Conservation (phyloP, 192 early-diverging fungal species). For the Coemansia sp. region DNA sequence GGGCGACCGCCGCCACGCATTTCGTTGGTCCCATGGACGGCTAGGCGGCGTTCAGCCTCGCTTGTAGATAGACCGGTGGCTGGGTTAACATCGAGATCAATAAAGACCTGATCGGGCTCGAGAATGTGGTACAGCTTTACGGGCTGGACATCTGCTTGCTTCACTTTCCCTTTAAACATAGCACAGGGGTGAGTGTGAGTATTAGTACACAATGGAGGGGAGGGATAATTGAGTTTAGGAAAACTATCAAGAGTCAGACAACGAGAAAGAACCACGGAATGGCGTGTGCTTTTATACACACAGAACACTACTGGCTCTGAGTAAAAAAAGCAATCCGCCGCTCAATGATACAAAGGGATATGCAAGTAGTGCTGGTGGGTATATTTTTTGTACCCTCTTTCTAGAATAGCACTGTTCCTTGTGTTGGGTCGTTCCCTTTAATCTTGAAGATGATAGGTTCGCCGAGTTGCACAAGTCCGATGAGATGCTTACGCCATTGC, state of each 20-base stretch:
- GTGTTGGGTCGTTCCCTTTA: too few relatives aligned
- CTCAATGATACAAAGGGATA: too few relatives aligned
- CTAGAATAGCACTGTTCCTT: background rate
- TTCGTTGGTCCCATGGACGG: slow-evolving; percentile 60
- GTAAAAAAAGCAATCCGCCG: too few relatives aligned
- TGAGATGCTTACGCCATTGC: background rate
- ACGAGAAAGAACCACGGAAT: background rate
- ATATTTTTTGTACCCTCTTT: background rate
- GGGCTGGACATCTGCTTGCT: background rate
- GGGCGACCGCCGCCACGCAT: slow-evolving; percentile 67
- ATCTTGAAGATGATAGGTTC: background rate
- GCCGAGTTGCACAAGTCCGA: background rate
- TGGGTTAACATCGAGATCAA: slow-evolving; percentile 29
- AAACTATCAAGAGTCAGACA: background rate
- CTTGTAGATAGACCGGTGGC: slow-evolving; percentile 51
- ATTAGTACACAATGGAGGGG: background rate
- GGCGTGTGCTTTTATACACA: background rate
- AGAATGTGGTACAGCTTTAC: slow-evolving; percentile 51
- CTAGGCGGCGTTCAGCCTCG: slow-evolving; percentile 42
- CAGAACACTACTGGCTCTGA: background rate
- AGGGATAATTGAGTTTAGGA: background rate
- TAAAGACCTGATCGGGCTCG: slow-evolving; percentile 13
- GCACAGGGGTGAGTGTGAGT: background rate
- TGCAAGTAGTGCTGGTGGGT: background rate
- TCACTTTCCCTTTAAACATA: slow-evolving; percentile 23